phyloP scores from a whole-genome alignment of 805 yeast genomes.

The Pichia ethanolica region DNA sequence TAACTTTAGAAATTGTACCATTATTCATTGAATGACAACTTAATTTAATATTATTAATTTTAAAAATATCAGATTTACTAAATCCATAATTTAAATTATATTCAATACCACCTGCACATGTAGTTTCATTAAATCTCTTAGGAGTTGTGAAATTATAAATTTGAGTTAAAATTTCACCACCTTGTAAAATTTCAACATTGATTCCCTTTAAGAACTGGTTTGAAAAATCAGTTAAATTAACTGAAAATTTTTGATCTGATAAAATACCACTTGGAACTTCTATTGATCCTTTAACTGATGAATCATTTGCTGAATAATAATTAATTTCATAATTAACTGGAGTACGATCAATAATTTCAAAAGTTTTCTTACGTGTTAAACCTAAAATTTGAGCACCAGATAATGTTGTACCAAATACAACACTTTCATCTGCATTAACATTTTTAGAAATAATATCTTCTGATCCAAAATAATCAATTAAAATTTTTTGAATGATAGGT shows the following conservation, averaged over 20 bases:
- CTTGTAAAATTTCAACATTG: slow-evolving; percentile 29
- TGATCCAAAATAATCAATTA: slow-evolving; percentile 48
- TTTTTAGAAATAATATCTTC: slow-evolving; percentile 50
- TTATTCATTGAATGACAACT: slow-evolving; percentile 13
- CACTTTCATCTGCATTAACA: slow-evolving; percentile 94
- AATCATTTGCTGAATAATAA: not conserved
- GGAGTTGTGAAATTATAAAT: slow-evolving; percentile 16
- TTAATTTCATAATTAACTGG: slow-evolving; percentile 4
- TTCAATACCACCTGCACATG: slow-evolving; percentile 32
- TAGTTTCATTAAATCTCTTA: slow-evolving; percentile 25
- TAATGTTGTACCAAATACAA: slow-evolving; percentile 82
- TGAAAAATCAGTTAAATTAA: slow-evolving; percentile 7
- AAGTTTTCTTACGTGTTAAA: slow-evolving; percentile 55
- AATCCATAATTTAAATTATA: slow-evolving; percentile 18
- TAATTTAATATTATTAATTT: slow-evolving; percentile 36
- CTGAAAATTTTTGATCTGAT: not conserved
- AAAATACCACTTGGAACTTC: slow-evolving; percentile 5
- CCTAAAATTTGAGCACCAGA: slow-evolving; percentile 72
- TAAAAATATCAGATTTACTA: slow-evolving; percentile 34
- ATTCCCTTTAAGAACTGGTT: slow-evolving; percentile 19
- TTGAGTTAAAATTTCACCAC: slow-evolving; percentile 4
- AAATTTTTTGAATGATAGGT: slow-evolving; percentile 70
- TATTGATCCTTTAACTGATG: not conserved
- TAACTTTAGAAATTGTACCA: slow-evolving; percentile 1
- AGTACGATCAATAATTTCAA: slow-evolving; percentile 22